phyloP scores from a whole-genome alignment of 305 asterid genomes.

The Fraxinus albicans region DNA sequence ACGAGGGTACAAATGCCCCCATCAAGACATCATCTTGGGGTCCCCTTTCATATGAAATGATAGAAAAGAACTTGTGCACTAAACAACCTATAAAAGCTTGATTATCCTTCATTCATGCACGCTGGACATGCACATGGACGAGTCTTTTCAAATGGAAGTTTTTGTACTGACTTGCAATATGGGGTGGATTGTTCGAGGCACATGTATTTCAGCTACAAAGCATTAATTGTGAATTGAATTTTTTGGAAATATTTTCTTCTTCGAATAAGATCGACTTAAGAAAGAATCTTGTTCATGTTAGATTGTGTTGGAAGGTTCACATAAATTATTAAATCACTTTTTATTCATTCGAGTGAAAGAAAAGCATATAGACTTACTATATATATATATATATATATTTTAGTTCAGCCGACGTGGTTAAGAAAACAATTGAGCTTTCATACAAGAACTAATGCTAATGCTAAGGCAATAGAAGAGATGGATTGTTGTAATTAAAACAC shows the following conservation, averaged over 20 bases:
- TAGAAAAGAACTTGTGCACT: slow-evolving; percentile 31
- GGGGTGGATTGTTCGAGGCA: background rate
- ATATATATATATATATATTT: background rate
- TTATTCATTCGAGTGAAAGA: background rate
- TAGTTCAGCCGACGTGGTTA: background rate
- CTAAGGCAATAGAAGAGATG: background rate
- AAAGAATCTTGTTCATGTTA: background rate
- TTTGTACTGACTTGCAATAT: slow-evolving; percentile 11
- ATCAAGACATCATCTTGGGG: slow-evolving; percentile 33
- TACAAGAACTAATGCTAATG: background rate
- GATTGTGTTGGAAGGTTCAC: background rate
- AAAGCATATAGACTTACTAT: background rate
- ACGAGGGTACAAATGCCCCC: slow-evolving; percentile 25
- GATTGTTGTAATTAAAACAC: background rate
- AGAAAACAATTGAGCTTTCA: background rate
- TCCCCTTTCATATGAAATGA: slow-evolving; percentile 29
- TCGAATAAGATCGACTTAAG: background rate
- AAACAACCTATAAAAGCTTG: slow-evolving; percentile 21
- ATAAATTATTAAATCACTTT: background rate
- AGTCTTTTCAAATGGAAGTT: slow-evolving; percentile 1
- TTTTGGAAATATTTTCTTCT: background rate
- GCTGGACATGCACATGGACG: slow-evolving; percentile 21
- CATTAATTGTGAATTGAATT: slow-evolving; percentile 1
- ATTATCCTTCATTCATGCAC: slow-evolving; percentile 24
- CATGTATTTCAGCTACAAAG: background rate